Evolutionary conservation across 1,139 yeast species (phyloP).

Genomic region (Tardiomyces digboiensis): DNA sequence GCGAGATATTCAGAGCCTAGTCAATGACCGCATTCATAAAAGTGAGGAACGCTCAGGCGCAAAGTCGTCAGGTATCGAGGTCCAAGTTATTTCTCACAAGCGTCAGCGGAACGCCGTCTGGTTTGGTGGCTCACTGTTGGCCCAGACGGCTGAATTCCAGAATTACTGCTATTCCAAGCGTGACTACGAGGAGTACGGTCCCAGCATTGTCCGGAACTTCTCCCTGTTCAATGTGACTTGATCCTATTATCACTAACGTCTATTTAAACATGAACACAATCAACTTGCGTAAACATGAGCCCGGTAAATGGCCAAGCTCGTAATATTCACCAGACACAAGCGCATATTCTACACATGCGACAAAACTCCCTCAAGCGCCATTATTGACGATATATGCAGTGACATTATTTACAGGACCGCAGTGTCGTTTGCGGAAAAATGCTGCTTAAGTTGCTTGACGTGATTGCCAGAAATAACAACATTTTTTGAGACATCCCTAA

Average conservation of each 20-base stretch:
- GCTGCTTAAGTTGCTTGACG: conserved; percentile 12
- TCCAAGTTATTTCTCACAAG: conserved; percentile 93
- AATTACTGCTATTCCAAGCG: conserved; percentile 95
- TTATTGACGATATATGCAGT: neutral
- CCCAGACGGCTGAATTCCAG: conserved; percentile 95
- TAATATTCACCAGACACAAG: too few relatives aligned
- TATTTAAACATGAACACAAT: neutral
- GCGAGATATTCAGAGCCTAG: conserved; percentile 83
- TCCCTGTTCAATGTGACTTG: conserved; percentile 86
- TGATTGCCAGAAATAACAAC: conserved; percentile 24
- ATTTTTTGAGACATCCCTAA: conserved; percentile 24
- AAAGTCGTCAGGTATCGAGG: conserved; percentile 91
- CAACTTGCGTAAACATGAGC: too few relatives aligned
- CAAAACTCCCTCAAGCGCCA: too few relatives aligned
- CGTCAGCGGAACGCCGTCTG: conserved; percentile 98
- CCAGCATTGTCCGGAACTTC: conserved; percentile 93
- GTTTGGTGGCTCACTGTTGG: conserved; percentile 97
- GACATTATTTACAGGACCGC: neutral
- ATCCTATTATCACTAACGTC: neutral
- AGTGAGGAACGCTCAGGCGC: conserved; percentile 71
- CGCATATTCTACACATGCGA: too few relatives aligned
- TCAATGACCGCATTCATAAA: conserved; percentile 76
- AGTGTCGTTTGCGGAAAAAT: conserved; percentile 7
- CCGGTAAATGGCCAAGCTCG: too few relatives aligned
- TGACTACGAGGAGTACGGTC: conserved; percentile 97